A percentile compares a stretch with the other conserved stretches of the same genome.
Conservation (phyloP, 1,284 basidiomycete genomes). For the Takashimella tepidaria region DNA sequence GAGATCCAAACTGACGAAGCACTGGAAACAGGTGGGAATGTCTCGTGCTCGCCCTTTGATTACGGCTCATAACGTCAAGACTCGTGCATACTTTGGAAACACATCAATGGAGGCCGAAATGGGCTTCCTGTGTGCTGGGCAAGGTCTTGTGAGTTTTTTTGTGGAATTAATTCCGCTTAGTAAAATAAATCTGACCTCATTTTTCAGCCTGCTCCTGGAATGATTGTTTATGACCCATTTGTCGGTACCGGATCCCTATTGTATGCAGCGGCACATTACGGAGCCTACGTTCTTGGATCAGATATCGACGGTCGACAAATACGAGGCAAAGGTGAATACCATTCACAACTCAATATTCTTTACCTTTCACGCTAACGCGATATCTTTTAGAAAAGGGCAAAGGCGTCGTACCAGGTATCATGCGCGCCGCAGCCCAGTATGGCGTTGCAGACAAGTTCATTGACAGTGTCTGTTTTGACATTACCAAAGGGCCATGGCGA, state of each 20-base stretch:
- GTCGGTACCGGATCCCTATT: conserved; percentile 95
- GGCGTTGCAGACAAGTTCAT: conserved; percentile 68
- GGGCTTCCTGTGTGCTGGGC: conserved; percentile 91
- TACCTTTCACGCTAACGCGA: neutral
- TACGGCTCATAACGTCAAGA: conserved; percentile 76
- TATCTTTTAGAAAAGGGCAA: conserved; percentile 43
- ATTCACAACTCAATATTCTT: neutral
- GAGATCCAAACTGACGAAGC: too few relatives aligned
- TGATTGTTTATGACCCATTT: conserved; percentile 93
- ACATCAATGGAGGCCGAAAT: conserved; percentile 98
- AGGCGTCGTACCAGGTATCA: conserved; percentile 58
- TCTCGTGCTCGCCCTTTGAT: conserved; percentile 68
- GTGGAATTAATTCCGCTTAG: neutral
- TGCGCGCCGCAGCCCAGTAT: conserved; percentile 79
- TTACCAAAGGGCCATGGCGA: conserved; percentile 84
- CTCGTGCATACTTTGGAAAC: conserved; percentile 85
- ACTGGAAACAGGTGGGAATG: conserved; percentile 68
- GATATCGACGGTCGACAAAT: conserved; percentile 98
- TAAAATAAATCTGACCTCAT: neutral
- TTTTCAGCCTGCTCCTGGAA: conserved; percentile 82
- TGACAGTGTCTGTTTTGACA: conserved; percentile 83
- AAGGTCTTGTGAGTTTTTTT: conserved; percentile 63
- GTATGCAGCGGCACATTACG: conserved; percentile 77
- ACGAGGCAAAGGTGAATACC: conserved; percentile 66
- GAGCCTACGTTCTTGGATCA: conserved; percentile 80